Base-by-base conservation (phyloP, 2,329 filamentous ascomycete species). In the Neofusicoccum ribis region DNA sequence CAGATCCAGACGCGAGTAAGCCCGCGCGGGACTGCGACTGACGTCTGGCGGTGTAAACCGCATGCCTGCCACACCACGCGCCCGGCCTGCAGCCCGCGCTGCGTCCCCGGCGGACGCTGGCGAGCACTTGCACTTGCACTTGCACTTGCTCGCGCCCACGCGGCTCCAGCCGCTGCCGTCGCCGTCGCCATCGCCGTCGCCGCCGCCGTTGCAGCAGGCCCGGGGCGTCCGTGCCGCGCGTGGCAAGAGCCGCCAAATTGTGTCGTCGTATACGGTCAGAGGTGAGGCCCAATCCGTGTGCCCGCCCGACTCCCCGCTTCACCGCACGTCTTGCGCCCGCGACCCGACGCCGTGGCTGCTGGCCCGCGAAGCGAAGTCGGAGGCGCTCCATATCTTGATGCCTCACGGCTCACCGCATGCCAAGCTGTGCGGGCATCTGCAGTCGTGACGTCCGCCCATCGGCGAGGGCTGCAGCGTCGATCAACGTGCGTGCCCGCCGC, bases 181-280 rank as follows among this genome's bases (percentile, higher is more conserved):
- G 27, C 27, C 27, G 27, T n/a, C n/a, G n/a, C n/a, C n/a, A n/a
- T 7, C 6, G 27, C 27, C 27, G 27, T 5, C 27, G 27, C 27
- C 27, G 27, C 2, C 27, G 27, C 27, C 27, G 27, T 7, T 5
- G 27, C 5, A 7, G 27, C 6, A 31, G 27, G 27, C 5, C 27
- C 27, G 5, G 27, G n/a, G n/a, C 20, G 52, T 44, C 52, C 17
- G 52, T 44, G 23, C 52, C 23, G 52, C 11, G 56, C 54, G 39
- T 59, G 54, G 54, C 54, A 59, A 59, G 54, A 59, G 54, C 54
- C 54, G 54, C 39, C 41, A 37, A 34, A 31, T 59, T 59, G 31
- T 39, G 54, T 34, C 39, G 52, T 52, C 34, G 34, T 44, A 46
- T 37, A 39, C 56, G 17, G n/a, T 8, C 27, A 27, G 56, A 60